Base-by-base conservation (phyloP, 1,284 basidiomycete genomes). In the Marasmius sp. region DNA sequence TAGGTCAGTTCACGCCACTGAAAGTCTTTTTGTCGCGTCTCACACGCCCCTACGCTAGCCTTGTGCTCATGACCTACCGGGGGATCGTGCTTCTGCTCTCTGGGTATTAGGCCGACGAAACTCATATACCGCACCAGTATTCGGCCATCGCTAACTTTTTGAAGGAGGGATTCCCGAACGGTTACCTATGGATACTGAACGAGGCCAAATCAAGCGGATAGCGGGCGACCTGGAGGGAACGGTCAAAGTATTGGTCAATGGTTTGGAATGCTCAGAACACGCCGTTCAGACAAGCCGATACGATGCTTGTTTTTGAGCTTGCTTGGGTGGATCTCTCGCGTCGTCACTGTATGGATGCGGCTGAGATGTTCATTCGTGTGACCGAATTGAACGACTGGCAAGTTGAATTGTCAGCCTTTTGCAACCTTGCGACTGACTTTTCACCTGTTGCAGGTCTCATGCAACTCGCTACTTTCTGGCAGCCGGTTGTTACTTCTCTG, bases 61-160 rank as follows among this genome's bases (percentile, higher is more conserved):
- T 93, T n/a, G 82, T 88, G 0, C 74, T 93, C 9, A 92, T 92
- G 88, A 88, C 89, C 6, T 92, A 92, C 69, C 79, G 90, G 59
- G 88, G 91, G 37, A 81, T 87, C 54, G 84, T 92, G 2, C 78
- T 92, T 5, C 81, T 91, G 0, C 71, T 89, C 36, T 77, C 87
- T 8, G 90, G 91, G 3, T 93, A 86, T 67, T 89, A 91, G 70
- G 89, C 89, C 1, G n/a, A n/a, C n/a, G n/a, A n/a, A n/a, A n/a
- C n/a, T n/a, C n/a, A n/a, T n/a, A n/a, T n/a, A n/a, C n/a, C 1
- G n/a, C n/a, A n/a, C n/a, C n/a, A n/a, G n/a, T 90, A 90, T 68
- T 76, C 77, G 22, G 79, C 79, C 2, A 85, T 92, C 45, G 82
- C 91, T 1, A 82, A 86, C 61, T 82, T 38, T 22, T 73, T 89